A percentile compares a stretch with the other conserved stretches of the same genome.
These are phyloP conservation scores for Metrosideros polymorpha DNA, from an alignment of 441 rosid species.

Conservation along the genomic window DNA sequence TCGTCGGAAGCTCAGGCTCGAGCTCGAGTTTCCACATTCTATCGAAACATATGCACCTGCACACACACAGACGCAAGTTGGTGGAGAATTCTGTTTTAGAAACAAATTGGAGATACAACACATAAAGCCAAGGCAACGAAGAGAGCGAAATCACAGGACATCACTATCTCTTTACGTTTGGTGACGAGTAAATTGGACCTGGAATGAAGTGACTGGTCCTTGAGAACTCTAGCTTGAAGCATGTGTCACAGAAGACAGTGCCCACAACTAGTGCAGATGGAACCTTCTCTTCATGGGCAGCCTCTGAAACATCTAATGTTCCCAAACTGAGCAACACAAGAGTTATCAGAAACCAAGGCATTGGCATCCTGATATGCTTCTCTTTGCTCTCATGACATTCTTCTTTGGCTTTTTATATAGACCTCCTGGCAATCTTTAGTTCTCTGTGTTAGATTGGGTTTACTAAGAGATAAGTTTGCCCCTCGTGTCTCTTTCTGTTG, in stretches of 20 bases:
- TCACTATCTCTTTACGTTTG: background rate
- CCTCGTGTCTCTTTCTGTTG: background rate
- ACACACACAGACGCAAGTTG: background rate
- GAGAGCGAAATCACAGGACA: background rate
- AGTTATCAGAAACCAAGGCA: conserved; percentile 23
- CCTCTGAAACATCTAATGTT: conserved; percentile 18
- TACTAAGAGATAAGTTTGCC: background rate
- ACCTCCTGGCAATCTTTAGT: background rate
- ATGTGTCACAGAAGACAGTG: conserved; percentile 80
- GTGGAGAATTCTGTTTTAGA: background rate
- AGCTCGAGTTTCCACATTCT: conserved; percentile 46
- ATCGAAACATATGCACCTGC: conserved; percentile 77
- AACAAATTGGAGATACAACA: background rate
- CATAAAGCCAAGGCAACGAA: background rate
- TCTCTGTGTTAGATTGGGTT: background rate
- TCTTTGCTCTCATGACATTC: background rate
- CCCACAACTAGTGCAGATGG: conserved; percentile 69
- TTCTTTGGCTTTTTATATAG: background rate
- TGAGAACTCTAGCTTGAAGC: conserved; percentile 52
- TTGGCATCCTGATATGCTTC: background rate
- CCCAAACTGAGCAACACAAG: conserved; percentile 16
- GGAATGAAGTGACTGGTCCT: conserved; percentile 58
- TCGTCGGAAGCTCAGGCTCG: conserved; percentile 29
- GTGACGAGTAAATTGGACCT: conserved; percentile 22
- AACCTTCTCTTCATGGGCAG: conserved; percentile 23